Base-by-base conservation (phyloP, 768 basidiomycete species). In the Cantharellus anzutake region DNA sequence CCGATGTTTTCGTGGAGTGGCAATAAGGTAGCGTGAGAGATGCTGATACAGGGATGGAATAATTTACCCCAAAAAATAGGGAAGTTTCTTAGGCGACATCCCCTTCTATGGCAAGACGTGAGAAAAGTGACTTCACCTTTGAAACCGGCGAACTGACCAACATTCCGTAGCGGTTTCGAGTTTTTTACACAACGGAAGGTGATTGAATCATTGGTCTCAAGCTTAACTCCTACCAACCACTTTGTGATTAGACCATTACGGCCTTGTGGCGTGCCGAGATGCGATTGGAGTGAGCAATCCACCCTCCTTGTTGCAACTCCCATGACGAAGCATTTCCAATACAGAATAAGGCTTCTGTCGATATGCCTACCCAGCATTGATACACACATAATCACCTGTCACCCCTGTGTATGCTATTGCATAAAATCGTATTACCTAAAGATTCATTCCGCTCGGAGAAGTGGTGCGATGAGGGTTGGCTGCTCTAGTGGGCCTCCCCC, bases 1-100 rank as follows among this genome's bases (percentile, higher is more conserved):
- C 76, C 76, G 14, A 93, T 96, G 87, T 97, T 96, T 73, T 80
- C 89, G 38, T 94, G 90, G 90, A 90, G 86, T 65, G 94, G 96
- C 37, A 94, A 92, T 73, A 94, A 92, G 76, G 78, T 76, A 56
- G 29, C 29, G 11, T 48, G 11, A 48, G 29, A 11, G 11, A 11
- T 29, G 29, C 11, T 48, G 29, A 48, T 29, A 29, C 44, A 11
- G 29, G 44, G 29, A 48, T 11, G 44, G 29, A 11, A 29, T 48
- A 29, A 48, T 29, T 11, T 48, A 11, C 29, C 11, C 29, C 11
- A 48, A 50, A 7, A 61, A 60, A 3, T 42, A 80, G 79, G 82
- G 74, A 44, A 88, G 85, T 66, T 80, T 80, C 65, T 71, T 92
- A 59, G 91, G 91, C 34, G 88, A 93, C 67, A 79, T 90, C 51